Percentiles rank a stretch among this genome's conserved stretches.
Evolutionary conservation across 305 asterid genomes (phyloP).

Genomic region (Fraxinus ornus): DNA sequence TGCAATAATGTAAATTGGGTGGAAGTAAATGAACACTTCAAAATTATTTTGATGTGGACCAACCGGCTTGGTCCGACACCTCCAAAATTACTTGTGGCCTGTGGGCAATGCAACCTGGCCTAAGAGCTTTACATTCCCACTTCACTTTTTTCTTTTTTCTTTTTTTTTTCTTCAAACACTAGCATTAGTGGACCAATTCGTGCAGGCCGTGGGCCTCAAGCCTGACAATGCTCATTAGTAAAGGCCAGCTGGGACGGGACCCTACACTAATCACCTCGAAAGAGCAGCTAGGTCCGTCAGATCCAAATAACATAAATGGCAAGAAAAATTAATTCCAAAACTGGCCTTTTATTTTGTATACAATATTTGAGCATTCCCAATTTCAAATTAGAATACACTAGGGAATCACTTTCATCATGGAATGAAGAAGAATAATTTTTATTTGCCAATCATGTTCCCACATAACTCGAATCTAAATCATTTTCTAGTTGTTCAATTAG

Average conservation of each 20-base stretch:
- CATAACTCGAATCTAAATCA: slow-evolving; percentile 45
- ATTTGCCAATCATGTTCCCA: slow-evolving; percentile 17
- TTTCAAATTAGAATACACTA: neutral
- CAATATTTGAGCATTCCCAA: neutral
- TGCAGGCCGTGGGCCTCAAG: neutral
- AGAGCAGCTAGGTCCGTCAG: no score
- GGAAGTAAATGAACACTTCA: no score
- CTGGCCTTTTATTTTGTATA: no score
- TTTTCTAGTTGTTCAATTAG: slow-evolving; percentile 68
- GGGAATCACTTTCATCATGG: neutral
- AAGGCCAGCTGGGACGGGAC: neutral
- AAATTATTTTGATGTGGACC: no score
- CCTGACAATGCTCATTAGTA: neutral
- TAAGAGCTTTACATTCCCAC: neutral
- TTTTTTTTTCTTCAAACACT: neutral
- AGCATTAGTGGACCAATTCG: neutral
- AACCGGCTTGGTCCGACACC: neutral
- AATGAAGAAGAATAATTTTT: neutral
- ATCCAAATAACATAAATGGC: neutral
- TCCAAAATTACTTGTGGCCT: no score
- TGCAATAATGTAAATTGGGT: neutral
- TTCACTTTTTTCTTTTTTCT: neutral
- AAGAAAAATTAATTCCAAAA: neutral
- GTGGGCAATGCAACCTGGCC: neutral
- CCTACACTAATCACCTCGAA: no score